Evolutionary conservation across 306 rosid species (phyloP).

Genomic region (Morella rubra): DNA sequence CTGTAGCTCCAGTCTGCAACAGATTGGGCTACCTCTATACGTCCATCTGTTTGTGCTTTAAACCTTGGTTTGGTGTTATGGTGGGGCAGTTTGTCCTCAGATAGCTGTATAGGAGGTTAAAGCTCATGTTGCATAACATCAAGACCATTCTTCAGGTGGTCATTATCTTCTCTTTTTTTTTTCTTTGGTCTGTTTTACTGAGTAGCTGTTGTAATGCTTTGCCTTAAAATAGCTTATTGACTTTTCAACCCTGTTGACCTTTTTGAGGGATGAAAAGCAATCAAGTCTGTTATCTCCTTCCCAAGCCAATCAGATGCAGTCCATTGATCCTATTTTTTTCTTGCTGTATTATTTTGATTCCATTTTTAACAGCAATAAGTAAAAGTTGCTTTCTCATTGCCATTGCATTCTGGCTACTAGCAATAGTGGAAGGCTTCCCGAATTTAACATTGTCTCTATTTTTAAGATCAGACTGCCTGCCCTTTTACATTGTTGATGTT

Average conservation of each 20-base stretch:
- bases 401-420: neutral
- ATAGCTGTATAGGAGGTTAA: neutral
- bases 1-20: neutral
- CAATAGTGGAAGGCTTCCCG: neutral
- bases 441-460: neutral
- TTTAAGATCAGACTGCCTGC: slow-evolving; percentile 4
- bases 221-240: neutral
- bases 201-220: neutral
- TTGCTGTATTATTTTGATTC: too few relatives aligned
- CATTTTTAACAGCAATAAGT: neutral
- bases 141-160: neutral
- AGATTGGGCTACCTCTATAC: neutral
- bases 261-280: neutral
- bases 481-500: neutral
- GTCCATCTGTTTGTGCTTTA: neutral
- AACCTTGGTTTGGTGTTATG: neutral
- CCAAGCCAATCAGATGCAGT: neutral
- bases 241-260: neutral
- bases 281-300: neutral
- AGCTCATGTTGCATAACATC: neutral
- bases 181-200: neutral
- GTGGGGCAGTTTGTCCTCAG: neutral
- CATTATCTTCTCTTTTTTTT: neutral
- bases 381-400: neutral
- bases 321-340: neutral